A percentile compares a stretch with the other conserved stretches of the same genome.
phyloP scores from a whole-genome alignment of 1,284 basidiomycete genomes.

The Moesziomyces globuligerus region DNA sequence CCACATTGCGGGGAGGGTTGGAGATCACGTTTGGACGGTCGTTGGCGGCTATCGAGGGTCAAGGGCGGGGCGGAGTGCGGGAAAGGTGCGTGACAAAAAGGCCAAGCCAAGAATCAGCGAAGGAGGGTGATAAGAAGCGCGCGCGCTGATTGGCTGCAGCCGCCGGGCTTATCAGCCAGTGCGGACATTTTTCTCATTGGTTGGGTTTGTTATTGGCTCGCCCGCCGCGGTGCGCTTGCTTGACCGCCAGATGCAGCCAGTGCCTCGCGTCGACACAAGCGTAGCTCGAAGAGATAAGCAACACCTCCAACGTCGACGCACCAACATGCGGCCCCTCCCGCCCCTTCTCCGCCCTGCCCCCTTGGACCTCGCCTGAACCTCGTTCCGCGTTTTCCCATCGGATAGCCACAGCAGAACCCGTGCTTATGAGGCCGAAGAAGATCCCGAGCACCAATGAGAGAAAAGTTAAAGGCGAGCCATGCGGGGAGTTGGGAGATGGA shows the following conservation, averaged over 20 bases:
- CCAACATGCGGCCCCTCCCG: background rate
- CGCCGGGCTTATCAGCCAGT: background rate
- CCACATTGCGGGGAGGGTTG: no score
- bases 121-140: background rate
- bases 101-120: background rate
- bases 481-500: no score
- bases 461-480: no score
- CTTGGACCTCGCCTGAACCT: background rate
- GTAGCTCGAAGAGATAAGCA: conserved; percentile 5
- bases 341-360: background rate
- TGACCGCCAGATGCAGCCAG: background rate
- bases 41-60: background rate
- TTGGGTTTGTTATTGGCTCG: no score
- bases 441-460: no score
- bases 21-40: no score
- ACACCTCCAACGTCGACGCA: conserved; percentile 1
- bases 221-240: background rate
- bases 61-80: background rate
- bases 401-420: no score
- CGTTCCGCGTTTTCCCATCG: background rate
- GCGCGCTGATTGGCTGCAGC: conserved; percentile 2
- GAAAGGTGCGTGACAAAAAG: background rate
- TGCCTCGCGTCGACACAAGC: conserved; percentile 2
- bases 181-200: background rate
- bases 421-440: no score